A percentile compares a stretch with the other conserved stretches of the same genome.
These are phyloP conservation scores for Termitomyces sp. DNA, from an alignment of 768 basidiomycete species.

Conservation along the genomic window DNA sequence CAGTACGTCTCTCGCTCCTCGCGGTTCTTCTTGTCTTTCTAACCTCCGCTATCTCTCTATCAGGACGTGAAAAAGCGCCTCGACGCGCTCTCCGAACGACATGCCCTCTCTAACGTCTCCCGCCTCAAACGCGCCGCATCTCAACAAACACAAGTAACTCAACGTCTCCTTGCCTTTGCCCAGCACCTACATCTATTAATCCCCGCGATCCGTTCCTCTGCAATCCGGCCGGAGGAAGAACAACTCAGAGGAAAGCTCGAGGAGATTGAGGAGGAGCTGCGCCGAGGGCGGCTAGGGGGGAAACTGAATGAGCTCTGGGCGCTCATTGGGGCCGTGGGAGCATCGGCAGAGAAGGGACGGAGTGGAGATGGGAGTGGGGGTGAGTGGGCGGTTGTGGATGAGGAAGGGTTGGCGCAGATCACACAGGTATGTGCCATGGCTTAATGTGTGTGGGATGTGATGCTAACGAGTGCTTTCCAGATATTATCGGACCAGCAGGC, in stretches of 20 bases:
- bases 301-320: conserved; percentile 88
- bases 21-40: neutral
- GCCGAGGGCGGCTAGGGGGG: conserved; percentile 57
- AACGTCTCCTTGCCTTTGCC: conserved; percentile 64
- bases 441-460: neutral
- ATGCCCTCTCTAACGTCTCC: conserved; percentile 62
- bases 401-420: conserved; percentile 76
- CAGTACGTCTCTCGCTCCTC: conserved; percentile 28
- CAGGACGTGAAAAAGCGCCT: conserved; percentile 68
- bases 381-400: conserved; percentile 85
- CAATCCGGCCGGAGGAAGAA: conserved; percentile 81
- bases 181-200: conserved; percentile 80
- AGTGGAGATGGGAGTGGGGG: conserved; percentile 35
- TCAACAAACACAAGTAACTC: conserved; percentile 64
- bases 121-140: conserved; percentile 61
- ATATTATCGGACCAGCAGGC: conserved; percentile 77
- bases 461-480: conserved; percentile 26
- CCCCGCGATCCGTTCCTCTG: conserved; percentile 68
- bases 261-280: conserved; percentile 70
- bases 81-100: conserved; percentile 54
- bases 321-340: conserved; percentile 67
- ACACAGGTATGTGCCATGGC: conserved; percentile 46
- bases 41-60: conserved; percentile 2
- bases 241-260: conserved; percentile 66
- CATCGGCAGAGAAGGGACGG: conserved; percentile 51